A percentile compares a stretch with the other conserved stretches of the same genome.
Evolutionary conservation across 2,329 filamentous ascomycete species (phyloP).

Genomic region (Alternaria incomplexa): DNA sequence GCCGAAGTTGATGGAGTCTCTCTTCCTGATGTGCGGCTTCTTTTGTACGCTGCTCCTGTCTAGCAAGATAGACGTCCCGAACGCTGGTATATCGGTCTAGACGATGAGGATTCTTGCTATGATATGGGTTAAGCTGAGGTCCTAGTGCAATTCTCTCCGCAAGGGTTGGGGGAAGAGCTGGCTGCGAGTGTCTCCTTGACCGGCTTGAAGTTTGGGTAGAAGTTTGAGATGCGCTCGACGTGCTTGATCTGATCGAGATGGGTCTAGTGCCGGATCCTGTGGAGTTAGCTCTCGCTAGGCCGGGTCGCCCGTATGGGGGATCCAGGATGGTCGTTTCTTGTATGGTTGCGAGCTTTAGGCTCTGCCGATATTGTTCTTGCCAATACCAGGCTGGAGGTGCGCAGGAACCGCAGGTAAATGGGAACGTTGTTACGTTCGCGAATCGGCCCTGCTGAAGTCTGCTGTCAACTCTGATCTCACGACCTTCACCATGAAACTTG

Average conservation of each 20-base stretch:
- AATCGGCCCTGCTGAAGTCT: neutral
- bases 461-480: neutral
- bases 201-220: neutral
- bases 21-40: slow-evolving; percentile 12
- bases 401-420: slow-evolving; percentile 12
- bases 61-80: slow-evolving; percentile 1
- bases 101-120: slow-evolving; percentile 5
- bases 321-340: slow-evolving; percentile 12
- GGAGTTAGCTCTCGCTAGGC: slow-evolving; percentile 7
- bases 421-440: slow-evolving; percentile 18
- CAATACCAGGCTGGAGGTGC: slow-evolving; percentile 10
- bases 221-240: neutral
- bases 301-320: slow-evolving; percentile 5
- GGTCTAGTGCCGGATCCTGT: slow-evolving; percentile 1
- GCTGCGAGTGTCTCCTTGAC: slow-evolving; percentile 6
- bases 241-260: slow-evolving; percentile 1
- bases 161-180: slow-evolving; percentile 4
- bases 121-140: slow-evolving; percentile 11
- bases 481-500: neutral
- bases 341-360: slow-evolving; percentile 1
- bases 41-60: slow-evolving; percentile 1
- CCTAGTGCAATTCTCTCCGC: slow-evolving; percentile 10
- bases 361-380: neutral
- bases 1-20: slow-evolving; percentile 13
- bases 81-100: neutral